A percentile compares a stretch with the other conserved stretches of the same genome.
Conservation (phyloP, 139 green algal genomes). For the Edaphochlamys debaryana region DNA sequence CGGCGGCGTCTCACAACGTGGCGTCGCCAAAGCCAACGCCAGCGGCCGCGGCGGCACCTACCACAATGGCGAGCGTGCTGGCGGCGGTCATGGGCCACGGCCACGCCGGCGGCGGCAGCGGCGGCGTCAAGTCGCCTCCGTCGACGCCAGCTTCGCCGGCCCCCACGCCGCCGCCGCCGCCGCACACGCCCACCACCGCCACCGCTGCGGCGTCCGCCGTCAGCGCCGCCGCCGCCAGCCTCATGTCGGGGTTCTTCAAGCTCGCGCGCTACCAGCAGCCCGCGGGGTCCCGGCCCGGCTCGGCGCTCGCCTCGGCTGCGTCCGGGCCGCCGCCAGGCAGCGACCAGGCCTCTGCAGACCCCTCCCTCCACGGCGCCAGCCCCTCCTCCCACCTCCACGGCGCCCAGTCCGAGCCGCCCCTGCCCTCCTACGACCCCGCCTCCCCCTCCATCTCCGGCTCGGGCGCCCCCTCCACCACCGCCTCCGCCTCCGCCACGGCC, state of each 20-base stretch:
- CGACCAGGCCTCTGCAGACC: too few species aligned
- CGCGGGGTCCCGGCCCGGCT: too few species aligned
- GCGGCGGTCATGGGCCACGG: too few species aligned
- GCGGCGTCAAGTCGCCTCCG: too few species aligned
- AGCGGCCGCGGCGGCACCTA: not conserved
- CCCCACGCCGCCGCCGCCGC: not conserved
- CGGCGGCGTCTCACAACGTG: too few species aligned
- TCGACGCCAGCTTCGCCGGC: not conserved
- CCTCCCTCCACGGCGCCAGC: not conserved
- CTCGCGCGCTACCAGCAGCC: conserved; percentile 47
- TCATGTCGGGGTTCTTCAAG: conserved; percentile 46
- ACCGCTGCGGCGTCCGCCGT: not conserved
- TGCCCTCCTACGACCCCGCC: not conserved
- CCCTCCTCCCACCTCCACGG: not conserved
- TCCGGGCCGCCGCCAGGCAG: too few species aligned
- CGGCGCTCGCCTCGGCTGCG: too few species aligned
- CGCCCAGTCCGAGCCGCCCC: not conserved
- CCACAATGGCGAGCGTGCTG: too few species aligned
- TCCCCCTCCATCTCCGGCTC: not conserved
- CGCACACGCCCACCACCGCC: not conserved
- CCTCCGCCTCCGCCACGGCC: too few species aligned
- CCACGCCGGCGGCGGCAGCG: too few species aligned
- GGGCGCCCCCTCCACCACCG: too few species aligned
- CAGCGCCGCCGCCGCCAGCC: not conserved
- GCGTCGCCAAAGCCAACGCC: too few species aligned